Base-by-base conservation (phyloP, 1,139 yeast species). In the Blastobotrys arbuscula region DNA sequence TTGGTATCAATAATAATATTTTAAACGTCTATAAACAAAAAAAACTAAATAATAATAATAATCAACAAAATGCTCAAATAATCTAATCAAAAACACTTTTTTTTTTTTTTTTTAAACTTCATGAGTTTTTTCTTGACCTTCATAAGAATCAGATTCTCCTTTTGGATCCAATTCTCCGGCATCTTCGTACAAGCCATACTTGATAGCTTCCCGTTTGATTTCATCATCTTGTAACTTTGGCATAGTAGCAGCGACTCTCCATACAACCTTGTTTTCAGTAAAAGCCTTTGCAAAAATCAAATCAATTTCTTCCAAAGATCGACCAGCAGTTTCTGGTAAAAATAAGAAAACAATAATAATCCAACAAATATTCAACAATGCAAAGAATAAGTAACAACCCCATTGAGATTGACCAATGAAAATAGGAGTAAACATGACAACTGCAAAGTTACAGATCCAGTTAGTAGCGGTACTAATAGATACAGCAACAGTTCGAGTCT, bases 281-380 rank as follows among this genome's bases (percentile, higher is more conserved):
- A 57, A 53, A 9, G 66, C 66, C 52, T 57, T 56, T 52, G 67
- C 67, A 28, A 78, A 81, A 54, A 83, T 81, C 55, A 76, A 71
- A 60, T 81, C 84, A 54, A 80, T 73, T 60, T 80, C 84, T 62
- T 80, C 85, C 61, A 81, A 69, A 26, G 82, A 69, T 59, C 83
- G 72, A 51, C 80, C 80, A 12, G 82, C 77, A 30, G 84, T 79
- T 68, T 81, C 86, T 34, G 85, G 85, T 61, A 76, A 79, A 67
- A 76, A 82, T 73, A 84, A 77, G 72, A 68, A 82, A 49, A 82
- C 83, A 58, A 72, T 56, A 33, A 87, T 85, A 39, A 81, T 69
- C 70, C 79, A 85, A 84, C 87, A 82, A 43, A 69, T 64, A 58
- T 79, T 79, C 48, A 77, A 64, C 9, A 58, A 60, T 15, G 71